phyloP scores from a whole-genome alignment of 345 rosid genomes.

The Populus pruinosa region DNA sequence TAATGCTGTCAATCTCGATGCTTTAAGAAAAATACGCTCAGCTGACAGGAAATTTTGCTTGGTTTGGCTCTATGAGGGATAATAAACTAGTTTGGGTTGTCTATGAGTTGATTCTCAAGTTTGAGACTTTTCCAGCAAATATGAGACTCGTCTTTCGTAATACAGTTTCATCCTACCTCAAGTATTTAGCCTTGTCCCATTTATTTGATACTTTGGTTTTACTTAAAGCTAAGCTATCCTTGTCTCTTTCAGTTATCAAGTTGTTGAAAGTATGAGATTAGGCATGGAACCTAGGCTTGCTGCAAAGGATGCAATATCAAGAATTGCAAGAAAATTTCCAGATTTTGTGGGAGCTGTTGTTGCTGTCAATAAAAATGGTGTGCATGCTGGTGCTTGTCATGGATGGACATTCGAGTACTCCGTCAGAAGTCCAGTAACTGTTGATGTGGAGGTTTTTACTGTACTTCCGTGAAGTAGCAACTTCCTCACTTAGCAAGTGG shows the following conservation, averaged over 20 bases:
- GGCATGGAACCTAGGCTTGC: slow-evolving; percentile 86
- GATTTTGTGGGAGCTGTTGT: slow-evolving; percentile 85
- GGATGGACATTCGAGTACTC: slow-evolving; percentile 97
- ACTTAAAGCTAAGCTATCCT: background rate
- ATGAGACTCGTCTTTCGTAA: background rate
- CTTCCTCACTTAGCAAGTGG: background rate
- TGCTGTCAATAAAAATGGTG: slow-evolving; percentile 67
- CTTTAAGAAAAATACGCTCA: background rate
- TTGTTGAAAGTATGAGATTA: slow-evolving; percentile 87
- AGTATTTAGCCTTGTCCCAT: background rate
- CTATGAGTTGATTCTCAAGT: background rate
- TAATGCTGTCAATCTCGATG: background rate
- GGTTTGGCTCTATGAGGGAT: background rate
- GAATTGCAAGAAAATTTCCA: slow-evolving; percentile 70
- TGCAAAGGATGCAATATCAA: slow-evolving; percentile 71
- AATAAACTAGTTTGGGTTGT: background rate
- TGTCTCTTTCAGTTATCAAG: slow-evolving; percentile 67
- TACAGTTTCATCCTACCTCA: background rate
- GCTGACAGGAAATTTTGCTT: background rate
- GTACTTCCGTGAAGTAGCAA: slow-evolving; percentile 43
- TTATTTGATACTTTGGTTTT: background rate
- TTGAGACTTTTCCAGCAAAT: background rate
- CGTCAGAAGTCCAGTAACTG: slow-evolving; percentile 49
- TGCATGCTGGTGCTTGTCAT: slow-evolving; percentile 81
- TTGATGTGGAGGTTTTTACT: slow-evolving; percentile 71